A percentile compares a stretch with the other conserved stretches of the same genome.
Evolutionary conservation across 805 yeast species (phyloP).

Genomic region (Saccharomycopsis synnaedendra): DNA sequence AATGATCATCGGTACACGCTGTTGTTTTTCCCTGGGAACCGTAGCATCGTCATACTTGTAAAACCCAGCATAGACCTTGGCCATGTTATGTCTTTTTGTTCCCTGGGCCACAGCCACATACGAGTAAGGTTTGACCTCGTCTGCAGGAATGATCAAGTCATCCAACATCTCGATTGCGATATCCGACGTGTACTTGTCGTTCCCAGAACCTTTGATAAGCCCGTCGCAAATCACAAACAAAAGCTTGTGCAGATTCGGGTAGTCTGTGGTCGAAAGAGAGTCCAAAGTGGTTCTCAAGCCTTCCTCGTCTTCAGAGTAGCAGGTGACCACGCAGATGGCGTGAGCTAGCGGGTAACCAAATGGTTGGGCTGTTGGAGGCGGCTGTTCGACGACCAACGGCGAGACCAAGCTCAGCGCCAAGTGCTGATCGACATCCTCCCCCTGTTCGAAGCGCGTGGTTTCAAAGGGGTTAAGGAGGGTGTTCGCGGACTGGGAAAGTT

Average conservation of each 20-base stretch:
- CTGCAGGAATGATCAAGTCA: slow-evolving; percentile 57
- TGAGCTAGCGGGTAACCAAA: slow-evolving; percentile 72
- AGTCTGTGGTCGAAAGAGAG: slow-evolving; percentile 89
- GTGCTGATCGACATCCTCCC: not conserved
- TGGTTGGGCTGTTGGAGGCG: slow-evolving; percentile 83
- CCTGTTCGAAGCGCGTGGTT: slow-evolving; percentile 2
- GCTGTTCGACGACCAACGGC: slow-evolving; percentile 81
- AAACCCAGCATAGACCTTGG: slow-evolving; percentile 90
- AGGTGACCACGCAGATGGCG: slow-evolving; percentile 70
- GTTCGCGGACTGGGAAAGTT: slow-evolving; percentile 4
- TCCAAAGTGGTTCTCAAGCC: slow-evolving; percentile 85
- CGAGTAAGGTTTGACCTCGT: slow-evolving; percentile 70
- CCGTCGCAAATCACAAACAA: slow-evolving; percentile 88
- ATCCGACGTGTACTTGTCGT: slow-evolving; percentile 80
- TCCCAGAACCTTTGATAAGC: slow-evolving; percentile 87
- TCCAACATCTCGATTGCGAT: slow-evolving; percentile 81
- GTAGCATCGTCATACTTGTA: slow-evolving; percentile 74
- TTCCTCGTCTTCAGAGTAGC: slow-evolving; percentile 86
- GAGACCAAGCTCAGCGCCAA: slow-evolving; percentile 31
- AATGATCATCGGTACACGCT: slow-evolving; percentile 66
- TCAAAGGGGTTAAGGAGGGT: slow-evolving; percentile 14
- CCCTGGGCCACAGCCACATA: slow-evolving; percentile 96
- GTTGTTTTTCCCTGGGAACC: slow-evolving; percentile 72
- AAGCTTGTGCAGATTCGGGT: slow-evolving; percentile 89
- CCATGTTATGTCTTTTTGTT: slow-evolving; percentile 92